These are phyloP conservation scores for Xylaria cubensis DNA, from an alignment of 495 filamentous ascomycete genomes.

Conservation along the genomic window DNA sequence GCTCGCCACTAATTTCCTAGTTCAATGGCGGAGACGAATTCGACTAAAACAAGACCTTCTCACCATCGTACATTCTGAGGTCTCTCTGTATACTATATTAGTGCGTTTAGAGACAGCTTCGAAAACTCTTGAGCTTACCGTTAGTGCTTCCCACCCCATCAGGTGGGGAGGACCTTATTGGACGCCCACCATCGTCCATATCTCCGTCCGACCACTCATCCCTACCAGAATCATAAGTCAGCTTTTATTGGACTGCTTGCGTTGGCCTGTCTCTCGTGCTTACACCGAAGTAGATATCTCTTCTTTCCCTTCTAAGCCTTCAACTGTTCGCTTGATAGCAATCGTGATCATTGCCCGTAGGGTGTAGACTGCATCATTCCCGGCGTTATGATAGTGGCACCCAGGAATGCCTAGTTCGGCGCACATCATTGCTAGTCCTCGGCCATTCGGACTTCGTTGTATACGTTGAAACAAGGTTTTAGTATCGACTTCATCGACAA, in stretches of 20 bases:
- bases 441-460: slow-evolving; percentile 53
- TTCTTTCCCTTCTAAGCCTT: slow-evolving; percentile 6
- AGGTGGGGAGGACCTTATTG: slow-evolving; percentile 25
- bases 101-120: background rate
- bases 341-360: slow-evolving; percentile 76
- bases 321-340: slow-evolving; percentile 52
- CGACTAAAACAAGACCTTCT: background rate
- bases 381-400: slow-evolving; percentile 82
- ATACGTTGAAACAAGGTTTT: slow-evolving; percentile 67
- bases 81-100: slow-evolving; percentile 8
- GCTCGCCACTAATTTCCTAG: background rate
- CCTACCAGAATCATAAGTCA: slow-evolving; percentile 1
- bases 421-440: slow-evolving; percentile 67
- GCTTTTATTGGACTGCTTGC: background rate
- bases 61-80: background rate
- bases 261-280: background rate
- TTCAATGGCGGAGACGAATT: background rate
- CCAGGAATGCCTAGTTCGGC: slow-evolving; percentile 64
- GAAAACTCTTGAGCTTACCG: background rate
- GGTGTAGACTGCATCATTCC: slow-evolving; percentile 93
- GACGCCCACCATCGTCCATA: slow-evolving; percentile 38
- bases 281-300: slow-evolving; percentile 22
- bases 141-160: background rate
- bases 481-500: slow-evolving; percentile 75
- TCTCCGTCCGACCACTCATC: slow-evolving; percentile 39